A percentile compares a stretch with the other conserved stretches of the same genome.
Conservation (phyloP, 1,284 basidiomycete genomes). For the Cryptococcus hybrid region DNA sequence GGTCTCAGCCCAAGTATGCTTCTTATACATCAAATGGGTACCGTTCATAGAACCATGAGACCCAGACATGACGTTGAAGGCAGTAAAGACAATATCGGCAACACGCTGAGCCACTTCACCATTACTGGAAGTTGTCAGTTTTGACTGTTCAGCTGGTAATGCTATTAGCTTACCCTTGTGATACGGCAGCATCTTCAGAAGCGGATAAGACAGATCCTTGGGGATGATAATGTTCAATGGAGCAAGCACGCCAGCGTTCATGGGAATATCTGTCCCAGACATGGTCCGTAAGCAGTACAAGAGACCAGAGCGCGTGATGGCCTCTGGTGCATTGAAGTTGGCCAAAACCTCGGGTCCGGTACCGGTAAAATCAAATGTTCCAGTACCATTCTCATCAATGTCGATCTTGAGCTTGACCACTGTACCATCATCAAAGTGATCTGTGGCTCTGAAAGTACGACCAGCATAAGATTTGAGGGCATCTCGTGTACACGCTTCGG, state of each 20-base stretch:
- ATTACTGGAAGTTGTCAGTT: slow-evolving; percentile 58
- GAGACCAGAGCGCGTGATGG: slow-evolving; percentile 86
- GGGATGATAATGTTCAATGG: slow-evolving; percentile 33
- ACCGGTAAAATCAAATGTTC: slow-evolving; percentile 82
- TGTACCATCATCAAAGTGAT: slow-evolving; percentile 30
- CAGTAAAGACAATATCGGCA: slow-evolving; percentile 90
- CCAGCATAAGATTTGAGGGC: background rate
- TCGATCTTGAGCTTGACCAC: slow-evolving; percentile 62
- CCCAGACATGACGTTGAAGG: slow-evolving; percentile 89
- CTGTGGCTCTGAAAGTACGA: slow-evolving; percentile 9
- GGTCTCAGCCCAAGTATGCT: slow-evolving; percentile 13
- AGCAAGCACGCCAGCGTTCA: slow-evolving; percentile 45
- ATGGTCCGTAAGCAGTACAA: slow-evolving; percentile 93
- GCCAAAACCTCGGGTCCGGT: slow-evolving; percentile 74
- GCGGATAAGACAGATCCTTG: slow-evolving; percentile 66
- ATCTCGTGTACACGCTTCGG: slow-evolving; percentile 9
- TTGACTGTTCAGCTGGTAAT: background rate
- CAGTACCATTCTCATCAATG: slow-evolving; percentile 78
- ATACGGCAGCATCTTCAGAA: slow-evolving; percentile 82
- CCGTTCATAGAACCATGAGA: slow-evolving; percentile 65
- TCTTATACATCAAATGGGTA: slow-evolving; percentile 11
- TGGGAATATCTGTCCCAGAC: slow-evolving; percentile 85
- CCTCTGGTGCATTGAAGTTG: slow-evolving; percentile 59
- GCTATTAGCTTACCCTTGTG: slow-evolving; percentile 53
- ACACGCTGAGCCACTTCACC: slow-evolving; percentile 90